phyloP scores from a whole-genome alignment of 495 filamentous ascomycete species.

The Talaromyces trachyspermus region DNA sequence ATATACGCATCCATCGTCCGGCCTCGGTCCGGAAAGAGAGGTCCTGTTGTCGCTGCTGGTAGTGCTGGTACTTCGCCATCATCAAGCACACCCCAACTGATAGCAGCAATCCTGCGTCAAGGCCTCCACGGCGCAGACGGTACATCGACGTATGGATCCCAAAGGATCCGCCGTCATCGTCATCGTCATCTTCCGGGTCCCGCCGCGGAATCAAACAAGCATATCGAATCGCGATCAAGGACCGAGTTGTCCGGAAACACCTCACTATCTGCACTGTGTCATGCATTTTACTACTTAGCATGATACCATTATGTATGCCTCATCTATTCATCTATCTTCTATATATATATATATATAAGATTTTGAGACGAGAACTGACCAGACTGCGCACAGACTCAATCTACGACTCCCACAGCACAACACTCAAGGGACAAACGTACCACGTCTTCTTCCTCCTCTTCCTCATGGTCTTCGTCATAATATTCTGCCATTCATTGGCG shows the following conservation, averaged over 20 bases:
- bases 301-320: constrained; percentile 4
- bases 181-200: constrained; percentile 19
- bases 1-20: no score
- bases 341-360: background rate
- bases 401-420: constrained; percentile 52
- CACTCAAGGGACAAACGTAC: constrained; percentile 48
- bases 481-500: constrained; percentile 73
- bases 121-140: background rate
- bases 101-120: background rate
- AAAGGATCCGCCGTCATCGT: constrained; percentile 18
- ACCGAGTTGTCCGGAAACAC: constrained; percentile 4
- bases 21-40: no score
- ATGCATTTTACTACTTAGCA: background rate
- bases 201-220: background rate
- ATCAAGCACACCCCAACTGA: background rate
- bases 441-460: constrained; percentile 71
- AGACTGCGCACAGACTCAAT: constrained; percentile 50
- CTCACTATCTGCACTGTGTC: background rate
- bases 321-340: background rate
- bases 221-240: constrained; percentile 1
- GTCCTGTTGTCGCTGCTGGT: background rate
- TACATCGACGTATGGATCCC: constrained; percentile 1
- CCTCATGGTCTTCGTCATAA: constrained; percentile 62
- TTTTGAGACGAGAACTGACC: constrained; percentile 2
- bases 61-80: background rate